phyloP scores from a whole-genome alignment of 1,284 basidiomycete genomes.

The Schizophyllum amplum region DNA sequence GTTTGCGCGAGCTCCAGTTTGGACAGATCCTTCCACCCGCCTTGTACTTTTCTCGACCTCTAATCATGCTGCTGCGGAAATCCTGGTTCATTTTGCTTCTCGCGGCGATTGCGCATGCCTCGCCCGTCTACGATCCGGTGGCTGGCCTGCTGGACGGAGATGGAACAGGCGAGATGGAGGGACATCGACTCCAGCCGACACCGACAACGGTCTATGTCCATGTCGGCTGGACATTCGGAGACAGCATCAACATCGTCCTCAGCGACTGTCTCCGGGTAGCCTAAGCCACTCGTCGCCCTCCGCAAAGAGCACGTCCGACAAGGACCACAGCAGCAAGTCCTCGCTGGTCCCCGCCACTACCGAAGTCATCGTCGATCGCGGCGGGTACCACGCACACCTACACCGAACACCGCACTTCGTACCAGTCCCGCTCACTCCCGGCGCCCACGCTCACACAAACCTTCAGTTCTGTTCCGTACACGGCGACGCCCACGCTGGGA shows the following conservation, averaged over 20 bases:
- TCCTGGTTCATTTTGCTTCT: neutral
- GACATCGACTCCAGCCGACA: neutral
- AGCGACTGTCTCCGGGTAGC: neutral
- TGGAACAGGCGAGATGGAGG: too few relatives aligned
- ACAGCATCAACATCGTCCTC: neutral
- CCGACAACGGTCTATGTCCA: neutral
- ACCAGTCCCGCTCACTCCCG: neutral
- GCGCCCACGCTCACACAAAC: neutral
- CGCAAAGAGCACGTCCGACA: neutral
- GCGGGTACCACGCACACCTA: neutral
- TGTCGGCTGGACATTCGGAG: neutral
- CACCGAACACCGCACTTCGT: neutral
- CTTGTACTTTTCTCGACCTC: neutral
- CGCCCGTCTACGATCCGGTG: neutral
- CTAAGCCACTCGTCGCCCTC: neutral
- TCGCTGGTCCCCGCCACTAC: neutral
- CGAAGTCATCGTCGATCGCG: neutral
- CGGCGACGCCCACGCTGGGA: constrained; percentile 2
- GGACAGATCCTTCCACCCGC: too few relatives aligned
- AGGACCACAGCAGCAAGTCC: neutral
- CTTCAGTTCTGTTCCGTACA: constrained; percentile 5
- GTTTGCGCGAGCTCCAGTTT: too few relatives aligned
- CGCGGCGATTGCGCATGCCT: neutral
- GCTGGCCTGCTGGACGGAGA: neutral
- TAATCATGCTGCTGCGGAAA: neutral